Conservation (phyloP, 2,329 filamentous ascomycete species). For the Didymosphaeria variabile region DNA sequence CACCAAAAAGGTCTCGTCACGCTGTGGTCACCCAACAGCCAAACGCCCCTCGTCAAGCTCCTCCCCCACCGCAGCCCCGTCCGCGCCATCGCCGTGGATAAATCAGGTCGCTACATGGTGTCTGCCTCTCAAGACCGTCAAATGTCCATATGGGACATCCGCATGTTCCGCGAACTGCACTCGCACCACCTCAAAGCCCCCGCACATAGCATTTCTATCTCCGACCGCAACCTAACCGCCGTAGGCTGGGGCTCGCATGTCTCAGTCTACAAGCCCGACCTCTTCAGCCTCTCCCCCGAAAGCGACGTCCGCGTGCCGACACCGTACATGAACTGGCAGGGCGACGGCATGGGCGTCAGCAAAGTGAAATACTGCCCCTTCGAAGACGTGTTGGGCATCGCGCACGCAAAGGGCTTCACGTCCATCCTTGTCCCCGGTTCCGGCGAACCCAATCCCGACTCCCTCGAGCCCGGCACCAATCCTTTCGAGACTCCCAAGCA, state of each 20-base stretch:
- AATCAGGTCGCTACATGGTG: conserved; percentile 95
- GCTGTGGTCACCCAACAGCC: conserved; percentile 92
- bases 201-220: conserved; percentile 84
- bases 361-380: conserved; percentile 91
- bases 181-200: conserved; percentile 86
- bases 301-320: conserved; percentile 78
- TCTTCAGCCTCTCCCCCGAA: conserved; percentile 80
- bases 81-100: conserved; percentile 82
- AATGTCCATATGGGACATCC: conserved; percentile 96
- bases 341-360: conserved; percentile 82
- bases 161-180: conserved; percentile 92
- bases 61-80: conserved; percentile 91
- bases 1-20: conserved; percentile 96
- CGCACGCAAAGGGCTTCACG: conserved; percentile 86
- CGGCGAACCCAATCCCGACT: conserved; percentile 97
- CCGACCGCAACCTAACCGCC: conserved; percentile 85
- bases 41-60: conserved; percentile 87
- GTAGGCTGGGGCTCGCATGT: conserved; percentile 91
- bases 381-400: conserved; percentile 88
- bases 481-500: conserved; percentile 95
- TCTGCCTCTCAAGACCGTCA: conserved; percentile 87
- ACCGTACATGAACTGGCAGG: conserved; percentile 94
- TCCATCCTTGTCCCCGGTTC: conserved; percentile 91
- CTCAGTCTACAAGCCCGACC: conserved; percentile 83
- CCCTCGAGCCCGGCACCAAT: conserved; percentile 79